Evolutionary conservation across 768 basidiomycete species (phyloP).

Genomic region (Termitomyces sp.): DNA sequence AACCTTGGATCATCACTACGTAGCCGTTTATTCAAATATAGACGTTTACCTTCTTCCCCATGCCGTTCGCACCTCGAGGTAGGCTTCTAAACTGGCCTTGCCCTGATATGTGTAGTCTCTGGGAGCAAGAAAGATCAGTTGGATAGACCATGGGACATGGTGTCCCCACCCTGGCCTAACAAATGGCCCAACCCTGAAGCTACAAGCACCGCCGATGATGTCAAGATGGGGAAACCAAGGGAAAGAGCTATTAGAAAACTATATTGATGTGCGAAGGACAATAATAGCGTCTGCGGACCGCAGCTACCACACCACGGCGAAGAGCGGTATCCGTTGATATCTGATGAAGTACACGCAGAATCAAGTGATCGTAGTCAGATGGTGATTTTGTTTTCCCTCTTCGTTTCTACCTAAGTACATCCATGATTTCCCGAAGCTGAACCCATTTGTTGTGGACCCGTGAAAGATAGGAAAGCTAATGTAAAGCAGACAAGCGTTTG

Average conservation of each 20-base stretch:
- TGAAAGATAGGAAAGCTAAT: background rate
- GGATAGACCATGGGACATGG: no score
- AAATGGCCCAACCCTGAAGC: background rate
- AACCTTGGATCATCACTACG: no score
- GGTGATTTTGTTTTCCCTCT: no score
- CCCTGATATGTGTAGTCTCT: no score
- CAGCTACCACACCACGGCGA: background rate
- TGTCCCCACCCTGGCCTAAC: background rate
- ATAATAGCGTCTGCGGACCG: background rate
- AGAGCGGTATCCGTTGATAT: background rate
- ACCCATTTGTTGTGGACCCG: background rate
- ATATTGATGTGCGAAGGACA: background rate
- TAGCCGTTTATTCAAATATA: no score
- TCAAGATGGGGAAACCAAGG: background rate
- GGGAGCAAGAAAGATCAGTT: no score
- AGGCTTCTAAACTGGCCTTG: no score
- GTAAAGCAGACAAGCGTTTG: background rate
- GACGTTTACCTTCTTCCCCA: no score
- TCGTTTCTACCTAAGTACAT: background rate
- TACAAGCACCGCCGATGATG: background rate
- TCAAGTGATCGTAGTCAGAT: background rate
- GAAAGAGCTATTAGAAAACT: background rate
- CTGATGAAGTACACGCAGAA: background rate
- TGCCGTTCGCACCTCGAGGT: no score
- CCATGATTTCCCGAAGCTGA: background rate